A percentile compares a stretch with the other conserved stretches of the same genome.
phyloP scores from a whole-genome alignment of 2,329 filamentous ascomycete genomes.

The Penicillium sp. region DNA sequence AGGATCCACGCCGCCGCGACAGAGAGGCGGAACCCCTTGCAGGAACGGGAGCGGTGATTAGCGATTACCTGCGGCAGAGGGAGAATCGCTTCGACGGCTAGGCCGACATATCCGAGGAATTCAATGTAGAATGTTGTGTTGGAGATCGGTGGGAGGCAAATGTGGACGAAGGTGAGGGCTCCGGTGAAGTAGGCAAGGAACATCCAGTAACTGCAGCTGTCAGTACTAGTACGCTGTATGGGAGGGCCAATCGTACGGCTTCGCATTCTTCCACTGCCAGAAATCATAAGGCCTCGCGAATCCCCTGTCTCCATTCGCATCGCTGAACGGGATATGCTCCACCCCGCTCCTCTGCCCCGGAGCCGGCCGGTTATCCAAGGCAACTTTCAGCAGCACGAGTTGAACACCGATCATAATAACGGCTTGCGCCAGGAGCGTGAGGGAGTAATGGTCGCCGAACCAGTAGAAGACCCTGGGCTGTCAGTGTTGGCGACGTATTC shows the following conservation, averaged over 20 bases:
- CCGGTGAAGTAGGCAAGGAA: conserved; percentile 61
- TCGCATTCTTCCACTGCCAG: conserved; percentile 65
- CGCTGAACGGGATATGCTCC: conserved; percentile 49
- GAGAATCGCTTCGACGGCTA: conserved; percentile 54
- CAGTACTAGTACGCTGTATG: neutral
- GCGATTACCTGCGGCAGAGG: conserved; percentile 54
- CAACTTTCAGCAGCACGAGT: conserved; percentile 63
- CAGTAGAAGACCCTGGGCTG: conserved; percentile 65
- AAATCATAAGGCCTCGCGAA: conserved; percentile 62
- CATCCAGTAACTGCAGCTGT: conserved; percentile 57
- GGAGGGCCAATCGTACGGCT: conserved; percentile 49
- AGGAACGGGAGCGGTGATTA: conserved; percentile 54
- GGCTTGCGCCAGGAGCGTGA: conserved; percentile 64
- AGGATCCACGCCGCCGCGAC: conserved; percentile 54
- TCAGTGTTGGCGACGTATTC: conserved; percentile 1
- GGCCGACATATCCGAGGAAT: conserved; percentile 50
- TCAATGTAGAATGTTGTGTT: conserved; percentile 49
- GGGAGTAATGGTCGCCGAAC: conserved; percentile 66
- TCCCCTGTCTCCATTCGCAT: conserved; percentile 26
- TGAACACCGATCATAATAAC: conserved; percentile 65
- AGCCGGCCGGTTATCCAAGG: conserved; percentile 60
- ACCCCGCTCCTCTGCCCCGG: conserved; percentile 44
- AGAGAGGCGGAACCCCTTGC: conserved; percentile 55
- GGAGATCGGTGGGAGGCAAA: conserved; percentile 56
- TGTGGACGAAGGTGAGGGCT: conserved; percentile 56